These are phyloP conservation scores for Cutaneotrichosporon mucoides DNA, from an alignment of 1,284 basidiomycete species.

Conservation along the genomic window DNA sequence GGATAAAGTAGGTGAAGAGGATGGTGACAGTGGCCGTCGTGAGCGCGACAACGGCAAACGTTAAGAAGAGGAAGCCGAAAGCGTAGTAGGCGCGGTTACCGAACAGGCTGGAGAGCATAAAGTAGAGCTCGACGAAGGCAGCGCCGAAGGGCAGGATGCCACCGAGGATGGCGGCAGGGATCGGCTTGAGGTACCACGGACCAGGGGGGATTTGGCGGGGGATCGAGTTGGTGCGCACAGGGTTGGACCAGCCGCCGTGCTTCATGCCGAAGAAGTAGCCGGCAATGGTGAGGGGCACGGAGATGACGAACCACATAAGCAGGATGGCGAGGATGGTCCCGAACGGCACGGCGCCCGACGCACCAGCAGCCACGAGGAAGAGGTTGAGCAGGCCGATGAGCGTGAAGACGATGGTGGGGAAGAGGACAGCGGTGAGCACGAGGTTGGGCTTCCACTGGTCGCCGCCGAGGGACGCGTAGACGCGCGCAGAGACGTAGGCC, in stretches of 20 bases:
- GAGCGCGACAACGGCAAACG: slow-evolving; percentile 74
- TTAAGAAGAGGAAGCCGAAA: slow-evolving; percentile 90
- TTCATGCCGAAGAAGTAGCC: slow-evolving; percentile 70
- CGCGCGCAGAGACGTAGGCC: slow-evolving; percentile 81
- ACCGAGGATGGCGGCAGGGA: slow-evolving; percentile 74
- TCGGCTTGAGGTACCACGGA: slow-evolving; percentile 75
- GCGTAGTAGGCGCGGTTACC: slow-evolving; percentile 92
- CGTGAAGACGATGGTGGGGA: slow-evolving; percentile 79
- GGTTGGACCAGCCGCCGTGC: slow-evolving; percentile 71
- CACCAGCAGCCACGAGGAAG: slow-evolving; percentile 76
- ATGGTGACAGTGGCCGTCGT: slow-evolving; percentile 88
- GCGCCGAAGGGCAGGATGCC: slow-evolving; percentile 93
- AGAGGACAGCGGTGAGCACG: slow-evolving; percentile 77
- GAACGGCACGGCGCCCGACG: slow-evolving; percentile 94
- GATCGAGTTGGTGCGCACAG: slow-evolving; percentile 86
- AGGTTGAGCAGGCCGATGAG: slow-evolving; percentile 81
- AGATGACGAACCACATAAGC: slow-evolving; percentile 92
- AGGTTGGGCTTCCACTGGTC: slow-evolving; percentile 76
- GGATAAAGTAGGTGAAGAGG: slow-evolving; percentile 84
- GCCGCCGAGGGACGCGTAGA: slow-evolving; percentile 80
- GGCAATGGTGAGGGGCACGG: slow-evolving; percentile 64
- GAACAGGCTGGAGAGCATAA: slow-evolving; percentile 87
- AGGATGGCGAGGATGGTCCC: slow-evolving; percentile 87
- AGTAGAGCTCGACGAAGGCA: slow-evolving; percentile 93
- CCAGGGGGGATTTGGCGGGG: slow-evolving; percentile 83